phyloP scores from a whole-genome alignment of 768 basidiomycete genomes.

The Lentinula sp. region DNA sequence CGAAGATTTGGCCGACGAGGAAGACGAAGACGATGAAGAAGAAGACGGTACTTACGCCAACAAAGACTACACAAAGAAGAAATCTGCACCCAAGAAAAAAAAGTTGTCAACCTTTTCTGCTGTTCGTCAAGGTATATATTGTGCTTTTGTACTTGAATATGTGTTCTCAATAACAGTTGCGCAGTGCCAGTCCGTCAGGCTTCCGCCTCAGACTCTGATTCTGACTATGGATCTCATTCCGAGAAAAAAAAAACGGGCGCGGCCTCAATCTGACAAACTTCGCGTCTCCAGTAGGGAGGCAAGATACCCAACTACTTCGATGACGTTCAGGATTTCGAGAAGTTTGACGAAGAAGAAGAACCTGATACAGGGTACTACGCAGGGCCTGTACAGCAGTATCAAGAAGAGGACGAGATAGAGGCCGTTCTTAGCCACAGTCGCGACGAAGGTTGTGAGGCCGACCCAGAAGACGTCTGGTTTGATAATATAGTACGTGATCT shows the following conservation, averaged over 20 bases:
- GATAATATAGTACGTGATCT: constrained; percentile 68
- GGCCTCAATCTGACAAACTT: constrained; percentile 51
- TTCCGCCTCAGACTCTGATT: constrained; percentile 72
- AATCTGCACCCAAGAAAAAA: constrained; percentile 64
- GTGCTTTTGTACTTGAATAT: constrained; percentile 11
- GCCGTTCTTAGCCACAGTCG: constrained; percentile 82
- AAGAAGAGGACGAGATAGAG: constrained; percentile 88
- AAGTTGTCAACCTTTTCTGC: constrained; percentile 36
- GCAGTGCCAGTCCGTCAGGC: constrained; percentile 46
- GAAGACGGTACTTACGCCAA: constrained; percentile 78
- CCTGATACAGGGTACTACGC: constrained; percentile 47
- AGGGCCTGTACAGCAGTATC: constrained; percentile 45
- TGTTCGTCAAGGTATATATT: constrained; percentile 45
- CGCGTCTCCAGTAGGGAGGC: constrained; percentile 69
- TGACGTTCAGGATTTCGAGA: constrained; percentile 75
- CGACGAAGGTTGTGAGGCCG: constrained; percentile 74
- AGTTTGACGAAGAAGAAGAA: constrained; percentile 60
- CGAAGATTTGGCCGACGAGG: constrained; percentile 56
- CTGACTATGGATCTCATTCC: constrained; percentile 79
- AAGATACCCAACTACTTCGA: constrained; percentile 84
- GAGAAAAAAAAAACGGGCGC: constrained; percentile 80
- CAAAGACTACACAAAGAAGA: constrained; percentile 70
- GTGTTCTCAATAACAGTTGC: neutral
- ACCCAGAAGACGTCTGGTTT: constrained; percentile 78
- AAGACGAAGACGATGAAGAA: constrained; percentile 48